Evolutionary conservation across 2,329 filamentous ascomycete genomes (phyloP), one percentile per base, ranked within the genome.

Genomic region (Phaeosphaeriaceae sp.): DNA sequence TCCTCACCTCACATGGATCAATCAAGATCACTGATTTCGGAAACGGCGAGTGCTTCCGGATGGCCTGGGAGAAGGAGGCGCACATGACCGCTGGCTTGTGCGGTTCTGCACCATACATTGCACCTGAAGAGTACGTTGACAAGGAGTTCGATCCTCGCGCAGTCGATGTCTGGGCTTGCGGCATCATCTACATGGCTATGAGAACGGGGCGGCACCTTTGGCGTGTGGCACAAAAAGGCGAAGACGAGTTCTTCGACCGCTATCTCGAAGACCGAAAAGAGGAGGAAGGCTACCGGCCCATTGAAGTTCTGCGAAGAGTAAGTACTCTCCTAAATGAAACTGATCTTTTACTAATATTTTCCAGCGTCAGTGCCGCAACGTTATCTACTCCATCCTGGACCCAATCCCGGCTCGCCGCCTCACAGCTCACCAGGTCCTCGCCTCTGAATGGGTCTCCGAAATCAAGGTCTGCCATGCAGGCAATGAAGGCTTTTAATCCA

Each of bases 151-250:
- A 99, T 73, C 95, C 95, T 27, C 87, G 95, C 57, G 94, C 95
- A n/a, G 94, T 99, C 49, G 95, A 99, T 72, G 90, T 98, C 15
- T 99, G 95, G 95, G 95, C 95, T 22, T 97, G 93, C 60, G 95
- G 95, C 74, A 95, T 99, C 51, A 99, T 99, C 59, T 99, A 99
- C 81, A 99, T 99, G 95, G 95, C 95, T 15, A 99, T 99, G 95
- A 87, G 95, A 57, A 98, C 94, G 1, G 95, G 95, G 6, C 87
- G 95, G 53, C 95, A 99, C 78, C 84, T 99, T 9, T 99, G 95
- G 95, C 90, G 93, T 54, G 88, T 97, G n/a, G 95, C 95, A 7
- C 94, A 94, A 79, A 96, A 93, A 79, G 93, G 96, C 54, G 94
- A 98, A 66, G 95, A 99, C 72, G 95, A 98, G 73, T 99, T 98